Evolutionary conservation across 306 rosid genomes (phyloP), one percentile per base, ranked within the genome.

Genomic region (Begonia masoniana): DNA sequence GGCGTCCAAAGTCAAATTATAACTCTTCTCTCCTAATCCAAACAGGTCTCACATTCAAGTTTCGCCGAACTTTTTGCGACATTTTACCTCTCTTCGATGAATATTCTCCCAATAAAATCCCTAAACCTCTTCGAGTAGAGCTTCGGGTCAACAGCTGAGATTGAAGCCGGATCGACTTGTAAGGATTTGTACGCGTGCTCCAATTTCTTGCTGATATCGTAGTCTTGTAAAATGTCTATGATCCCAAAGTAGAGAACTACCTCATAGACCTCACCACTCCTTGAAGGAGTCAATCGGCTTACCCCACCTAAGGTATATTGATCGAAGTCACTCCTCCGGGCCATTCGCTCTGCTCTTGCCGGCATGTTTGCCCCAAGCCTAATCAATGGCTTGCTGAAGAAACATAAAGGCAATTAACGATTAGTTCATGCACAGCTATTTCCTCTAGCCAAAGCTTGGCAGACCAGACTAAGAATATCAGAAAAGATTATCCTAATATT

Each of bases 61-160:
- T 12, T 7, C 2, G 4, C 49, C 1, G 50, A 19, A n/a, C 52
- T 19, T 41, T 12, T 52, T 35, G 47, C 10, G 39, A 31, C 19
- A 6, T 51, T 54, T 72, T 83, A 86, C 81, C 94, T 54, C 72
- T 91, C 99, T 73, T 81, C 93, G 1, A 74, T 61, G 67, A 91
- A 91, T 57, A 79, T 81, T 69, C 96, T 75, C 42, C 93, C 80
- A 13, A 91, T 77, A 56, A 91, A 91, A 60, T 91, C 95, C 55
- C 96, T 79, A 62, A 91, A 91, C 67, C 99, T 78, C 62, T 63
- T 91, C 0, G 99, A 81, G 71, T 91, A 91, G 16, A 79, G 94
- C 74, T 86, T 91, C 13, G 99, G 99, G 72, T 91, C 96, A 50
- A 91, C 99, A 2, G 99, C 99, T 47, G 99, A 91, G 65, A 91